Conservation (phyloP, 208 protist genomes). For the Trypanosoma grayi region DNA sequence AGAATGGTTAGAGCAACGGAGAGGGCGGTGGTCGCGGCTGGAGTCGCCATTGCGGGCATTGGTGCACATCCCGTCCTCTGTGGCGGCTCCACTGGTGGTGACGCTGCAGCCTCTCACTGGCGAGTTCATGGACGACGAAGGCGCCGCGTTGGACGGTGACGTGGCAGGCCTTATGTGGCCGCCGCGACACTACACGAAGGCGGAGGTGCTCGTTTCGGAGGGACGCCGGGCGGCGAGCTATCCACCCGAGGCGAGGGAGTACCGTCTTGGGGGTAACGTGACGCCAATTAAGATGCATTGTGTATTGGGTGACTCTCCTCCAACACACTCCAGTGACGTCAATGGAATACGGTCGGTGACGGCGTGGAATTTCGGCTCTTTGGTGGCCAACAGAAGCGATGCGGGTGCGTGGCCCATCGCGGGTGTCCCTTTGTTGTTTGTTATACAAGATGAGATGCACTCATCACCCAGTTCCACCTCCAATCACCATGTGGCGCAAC, state of each 20-base stretch:
- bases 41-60: constrained; percentile 1
- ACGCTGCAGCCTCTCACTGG: constrained; percentile 12
- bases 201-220: background rate
- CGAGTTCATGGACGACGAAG: constrained; percentile 14
- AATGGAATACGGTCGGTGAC: background rate
- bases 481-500: background rate
- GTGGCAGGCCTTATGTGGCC: constrained; percentile 18
- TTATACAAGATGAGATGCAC: constrained; percentile 6
- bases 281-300: background rate
- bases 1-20: background rate
- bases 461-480: background rate
- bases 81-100: background rate
- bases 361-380: constrained; percentile 2
- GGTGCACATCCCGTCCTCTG: constrained; percentile 3
- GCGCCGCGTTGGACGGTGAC: background rate
- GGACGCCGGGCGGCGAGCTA: background rate
- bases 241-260: background rate
- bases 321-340: background rate
- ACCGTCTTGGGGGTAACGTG: background rate
- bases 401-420: background rate
- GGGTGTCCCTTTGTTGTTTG: constrained; percentile 20
- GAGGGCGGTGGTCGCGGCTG: background rate
- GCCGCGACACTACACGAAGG: background rate
- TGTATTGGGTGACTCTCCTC: background rate
- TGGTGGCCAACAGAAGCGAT: background rate